phyloP scores from a whole-genome alignment of 768 basidiomycete species.

The Tricholoma flavovirens region DNA sequence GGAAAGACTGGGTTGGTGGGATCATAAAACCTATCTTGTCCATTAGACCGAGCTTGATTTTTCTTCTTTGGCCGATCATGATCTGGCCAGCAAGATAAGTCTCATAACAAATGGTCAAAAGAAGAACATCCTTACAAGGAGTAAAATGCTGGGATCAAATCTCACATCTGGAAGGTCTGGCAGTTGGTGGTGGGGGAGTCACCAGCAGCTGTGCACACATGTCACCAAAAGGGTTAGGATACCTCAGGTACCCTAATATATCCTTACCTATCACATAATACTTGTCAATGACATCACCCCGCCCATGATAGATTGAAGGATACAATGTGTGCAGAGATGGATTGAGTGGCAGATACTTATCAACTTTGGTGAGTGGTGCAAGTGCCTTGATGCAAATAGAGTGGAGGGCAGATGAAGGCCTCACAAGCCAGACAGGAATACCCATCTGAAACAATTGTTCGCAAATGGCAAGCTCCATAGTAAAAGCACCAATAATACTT shows the following conservation, averaged over 20 bases:
- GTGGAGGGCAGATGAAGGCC: too few relatives aligned
- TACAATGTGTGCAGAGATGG: too few relatives aligned
- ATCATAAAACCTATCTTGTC: not conserved
- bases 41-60: not conserved
- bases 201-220: not conserved
- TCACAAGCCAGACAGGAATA: too few relatives aligned
- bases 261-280: not conserved
- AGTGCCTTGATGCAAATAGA: too few relatives aligned
- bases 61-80: not conserved
- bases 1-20: not conserved
- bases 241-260: not conserved
- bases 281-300: not conserved
- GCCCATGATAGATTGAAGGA: too few relatives aligned
- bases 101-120: not conserved
- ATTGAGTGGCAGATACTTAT: too few relatives aligned
- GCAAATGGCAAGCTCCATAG: too few relatives aligned
- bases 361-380: too few relatives aligned
- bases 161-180: not conserved
- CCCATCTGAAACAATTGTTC: too few relatives aligned
- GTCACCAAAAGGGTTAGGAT: slow-evolving; percentile 4
- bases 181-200: not conserved
- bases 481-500: too few relatives aligned
- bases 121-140: not conserved
- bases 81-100: not conserved
- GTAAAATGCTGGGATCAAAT: not conserved